Evolutionary conservation across 345 rosid genomes (phyloP).

Genomic region (Capsella bursapastoris): DNA sequence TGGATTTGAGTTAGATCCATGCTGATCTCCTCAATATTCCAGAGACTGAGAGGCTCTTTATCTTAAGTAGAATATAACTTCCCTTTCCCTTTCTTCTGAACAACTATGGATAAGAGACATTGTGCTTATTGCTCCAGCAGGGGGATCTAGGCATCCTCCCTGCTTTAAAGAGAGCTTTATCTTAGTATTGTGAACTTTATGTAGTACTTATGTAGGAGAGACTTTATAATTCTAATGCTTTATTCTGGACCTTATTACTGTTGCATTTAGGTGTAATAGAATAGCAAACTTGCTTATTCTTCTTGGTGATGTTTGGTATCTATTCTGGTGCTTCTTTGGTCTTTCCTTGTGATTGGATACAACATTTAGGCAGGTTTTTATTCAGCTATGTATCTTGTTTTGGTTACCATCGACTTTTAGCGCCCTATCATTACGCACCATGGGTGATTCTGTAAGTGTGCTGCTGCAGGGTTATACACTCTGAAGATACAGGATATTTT

Average conservation of each 20-base stretch:
- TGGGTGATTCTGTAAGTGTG: conserved; percentile 41
- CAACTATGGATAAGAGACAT: conserved; percentile 55
- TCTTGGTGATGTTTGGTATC: conserved; percentile 34
- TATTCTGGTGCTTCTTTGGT: conserved; percentile 17
- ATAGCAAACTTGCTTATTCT: conserved; percentile 34
- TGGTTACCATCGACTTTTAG: conserved; percentile 18
- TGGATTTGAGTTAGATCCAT: conserved; percentile 87
- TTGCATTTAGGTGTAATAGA: conserved; percentile 38
- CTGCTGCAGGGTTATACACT: conserved; percentile 16
- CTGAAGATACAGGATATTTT: conserved; percentile 23
- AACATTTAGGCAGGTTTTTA: conserved; percentile 32
- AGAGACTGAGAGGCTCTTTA: conserved; percentile 42
- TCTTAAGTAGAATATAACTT: conserved; percentile 45
- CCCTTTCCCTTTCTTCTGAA: conserved; percentile 48
- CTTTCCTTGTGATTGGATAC: conserved; percentile 20
- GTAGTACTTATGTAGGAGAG: conserved; percentile 46
- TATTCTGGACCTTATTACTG: conserved; percentile 34
- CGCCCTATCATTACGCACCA: conserved; percentile 15
- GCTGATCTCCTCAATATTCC: conserved; percentile 25
- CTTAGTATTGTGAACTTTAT: conserved; percentile 49
- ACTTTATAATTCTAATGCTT: conserved; percentile 40
- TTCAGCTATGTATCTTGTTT: conserved; percentile 35
- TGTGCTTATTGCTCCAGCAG: conserved; percentile 52
- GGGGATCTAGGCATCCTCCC: conserved; percentile 50
- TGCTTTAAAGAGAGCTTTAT: conserved; percentile 61